phyloP scores from a whole-genome alignment of 2,329 filamentous ascomycete genomes.

The Grosmannia huntii region DNA sequence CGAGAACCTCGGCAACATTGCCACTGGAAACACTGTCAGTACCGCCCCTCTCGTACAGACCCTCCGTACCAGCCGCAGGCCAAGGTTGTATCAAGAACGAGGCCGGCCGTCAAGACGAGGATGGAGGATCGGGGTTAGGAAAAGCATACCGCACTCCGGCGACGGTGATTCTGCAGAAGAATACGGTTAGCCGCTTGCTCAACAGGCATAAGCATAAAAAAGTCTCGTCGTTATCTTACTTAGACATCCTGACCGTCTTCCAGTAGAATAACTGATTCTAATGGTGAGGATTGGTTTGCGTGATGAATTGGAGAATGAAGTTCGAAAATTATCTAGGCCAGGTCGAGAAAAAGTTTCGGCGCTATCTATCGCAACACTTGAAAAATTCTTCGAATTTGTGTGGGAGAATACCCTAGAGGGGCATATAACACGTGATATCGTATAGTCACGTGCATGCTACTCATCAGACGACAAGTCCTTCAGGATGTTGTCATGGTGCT shows the following conservation, averaged over 20 bases:
- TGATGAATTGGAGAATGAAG: slow-evolving; percentile 1
- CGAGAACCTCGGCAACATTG: slow-evolving; percentile 86
- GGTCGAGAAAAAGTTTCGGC: slow-evolving; percentile 1
- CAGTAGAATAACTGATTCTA: slow-evolving; percentile 14
- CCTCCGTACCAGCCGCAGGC: background rate
- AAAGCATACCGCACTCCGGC: slow-evolving; percentile 23
- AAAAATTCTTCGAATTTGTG: background rate
- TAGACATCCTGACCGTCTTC: slow-evolving; percentile 80
- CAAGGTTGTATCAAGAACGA: background rate
- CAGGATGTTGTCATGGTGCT: too few species aligned
- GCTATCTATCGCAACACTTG: background rate
- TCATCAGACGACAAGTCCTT: too few species aligned
- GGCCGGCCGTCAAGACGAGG: background rate
- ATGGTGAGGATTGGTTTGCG: slow-evolving; percentile 17
- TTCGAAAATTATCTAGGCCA: slow-evolving; percentile 1
- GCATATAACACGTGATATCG: background rate
- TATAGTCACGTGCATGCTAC: background rate
- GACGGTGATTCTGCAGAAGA: slow-evolving; percentile 12
- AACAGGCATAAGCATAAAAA: background rate
- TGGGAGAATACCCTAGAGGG: slow-evolving; percentile 4
- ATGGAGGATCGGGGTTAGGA: background rate
- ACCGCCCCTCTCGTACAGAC: background rate
- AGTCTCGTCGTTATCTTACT: slow-evolving; percentile 20
- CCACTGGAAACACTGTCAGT: slow-evolving; percentile 31
- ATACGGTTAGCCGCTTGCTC: slow-evolving; percentile 24